Evolutionary conservation across 768 basidiomycete genomes (phyloP), one percentile per base, ranked within the genome.

Genomic region (Boletus edulis): DNA sequence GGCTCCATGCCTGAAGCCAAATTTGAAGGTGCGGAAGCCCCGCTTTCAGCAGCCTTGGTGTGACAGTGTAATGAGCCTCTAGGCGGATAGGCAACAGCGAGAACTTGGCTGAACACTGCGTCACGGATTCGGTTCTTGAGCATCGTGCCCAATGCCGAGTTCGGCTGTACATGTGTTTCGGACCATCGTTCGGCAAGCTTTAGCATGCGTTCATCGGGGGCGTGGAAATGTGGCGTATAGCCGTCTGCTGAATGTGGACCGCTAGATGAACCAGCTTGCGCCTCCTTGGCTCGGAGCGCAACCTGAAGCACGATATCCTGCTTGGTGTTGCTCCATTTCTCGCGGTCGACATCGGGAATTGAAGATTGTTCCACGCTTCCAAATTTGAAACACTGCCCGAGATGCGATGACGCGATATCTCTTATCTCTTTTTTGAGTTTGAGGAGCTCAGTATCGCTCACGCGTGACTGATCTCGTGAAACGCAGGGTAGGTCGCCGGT

Each of bases 281-380:
- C 72, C 56, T 82, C 78, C 44, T 76, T 79, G 20, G 87, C 89
- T 41, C 87, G 82, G 66, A 80, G 81, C 6, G 87, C 86, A 46
- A 94, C 75, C 67, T 94, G 92, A 48, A 94, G 72, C 18, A 87
- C 81, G 55, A 92, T 78, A 59, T 84, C 86, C 57, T 80, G 78
- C 67, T 84, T 84, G 52, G 80, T 76, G 46, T 66, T 67, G 54
- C 74, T 75, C 81, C 86, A 84, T 58, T 77, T 76, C 57, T 80
- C 80, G 55, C 67, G 59, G 54, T 84, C 84, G 47, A 72, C 58
- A 43, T 71, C 70, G 43, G 67, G 57, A 46, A 56, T 59, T 51
- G 65, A 54, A 7, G 62, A 46, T 34, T 56, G 62, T 43, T 57
- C 72, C 63, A 56, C 51, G 61, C 57, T 62, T 22, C 60, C 69